Base-by-base conservation (phyloP, 305 asterid species). In the Fraxinus platypoda region DNA sequence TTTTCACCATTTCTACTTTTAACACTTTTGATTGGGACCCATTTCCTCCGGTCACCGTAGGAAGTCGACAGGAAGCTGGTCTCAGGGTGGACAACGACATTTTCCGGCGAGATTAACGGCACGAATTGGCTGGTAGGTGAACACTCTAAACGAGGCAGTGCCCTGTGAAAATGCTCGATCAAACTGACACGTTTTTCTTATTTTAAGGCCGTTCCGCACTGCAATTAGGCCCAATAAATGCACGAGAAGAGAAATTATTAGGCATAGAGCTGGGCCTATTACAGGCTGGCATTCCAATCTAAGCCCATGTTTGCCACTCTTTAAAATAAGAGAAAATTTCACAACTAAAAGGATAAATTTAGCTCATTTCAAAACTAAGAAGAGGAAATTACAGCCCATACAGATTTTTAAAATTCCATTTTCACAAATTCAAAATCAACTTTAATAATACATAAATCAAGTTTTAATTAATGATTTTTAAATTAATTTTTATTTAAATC, bases 51-150 rank as follows among this genome's bases (percentile, higher is more conserved):
- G 71, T 23, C 73, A 25, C 81, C 71, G 90, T 84, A 33, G 82
- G 81, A 41, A 87, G 75, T 57, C 81, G 80, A 81, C 84, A 80
- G 81, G 78, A 81, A 0, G 82, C 59, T 9, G 90, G 85, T 33
- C 84, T 90, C 70, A 83, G 41, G 66, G 83, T 34, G 68, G 85
- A 81, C 13, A 81, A 4, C 41, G 89, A 88, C 95, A 91, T 90
- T 85, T 79, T 70, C 81, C 85, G 84, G 87, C 83, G 70, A 71
- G 77, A 82, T 84, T 77, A 81, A 86, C 84, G 82, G 54, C 84
- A 75, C 71, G 41, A 87, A 84, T 78, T 30, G 15, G 79, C 59
- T 30, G 80, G 85, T 81, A 26, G 84, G 85, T 83, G 82, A 87
- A 33, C 83, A 74, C 78, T 74, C 6, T 1, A 64, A 75, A 34